phyloP scores from a whole-genome alignment of 2,329 filamentous ascomycete genomes.

The Colletotrichum eleusines region DNA sequence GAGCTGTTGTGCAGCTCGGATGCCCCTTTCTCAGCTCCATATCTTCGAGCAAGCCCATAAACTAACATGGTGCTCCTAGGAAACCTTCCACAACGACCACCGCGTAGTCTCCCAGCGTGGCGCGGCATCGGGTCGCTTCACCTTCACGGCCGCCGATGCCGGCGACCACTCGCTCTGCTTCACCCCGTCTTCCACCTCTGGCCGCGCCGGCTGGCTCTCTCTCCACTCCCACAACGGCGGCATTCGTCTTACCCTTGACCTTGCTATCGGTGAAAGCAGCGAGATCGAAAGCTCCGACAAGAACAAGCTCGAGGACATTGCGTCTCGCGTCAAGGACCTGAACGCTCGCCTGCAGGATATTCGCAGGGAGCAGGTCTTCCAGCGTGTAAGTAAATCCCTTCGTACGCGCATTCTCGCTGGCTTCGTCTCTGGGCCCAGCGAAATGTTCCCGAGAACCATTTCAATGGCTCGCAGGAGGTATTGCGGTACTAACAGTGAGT shows the following conservation, averaged over 20 bases:
- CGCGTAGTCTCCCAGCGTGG: slow-evolving; percentile 92
- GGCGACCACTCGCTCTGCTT: slow-evolving; percentile 98
- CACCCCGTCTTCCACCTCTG: slow-evolving; percentile 80
- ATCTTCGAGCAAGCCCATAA: slow-evolving; percentile 26
- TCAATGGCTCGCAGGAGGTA: neutral
- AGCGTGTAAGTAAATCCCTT: slow-evolving; percentile 72
- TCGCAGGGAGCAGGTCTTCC: slow-evolving; percentile 94
- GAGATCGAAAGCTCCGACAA: slow-evolving; percentile 95
- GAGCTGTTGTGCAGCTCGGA: neutral
- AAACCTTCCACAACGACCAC: slow-evolving; percentile 98
- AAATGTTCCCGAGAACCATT: no score
- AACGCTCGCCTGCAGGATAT: slow-evolving; percentile 91
- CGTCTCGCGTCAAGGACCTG: slow-evolving; percentile 88
- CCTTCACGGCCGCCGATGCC: slow-evolving; percentile 93
- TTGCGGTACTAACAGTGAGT: slow-evolving; percentile 9
- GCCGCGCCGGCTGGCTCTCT: slow-evolving; percentile 78
- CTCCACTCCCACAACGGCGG: slow-evolving; percentile 75
- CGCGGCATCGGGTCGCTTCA: slow-evolving; percentile 83
- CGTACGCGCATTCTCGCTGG: neutral
- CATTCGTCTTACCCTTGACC: slow-evolving; percentile 86
- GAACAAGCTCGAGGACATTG: slow-evolving; percentile 90
- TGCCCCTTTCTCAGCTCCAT: neutral
- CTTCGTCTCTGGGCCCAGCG: neutral
- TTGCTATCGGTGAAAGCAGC: slow-evolving; percentile 94
- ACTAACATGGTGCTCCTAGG: slow-evolving; percentile 59